A percentile compares a stretch with the other conserved stretches of the same genome.
Conservation (phyloP, 2,329 filamentous ascomycete genomes). For the Aspergillus calidoustus region DNA sequence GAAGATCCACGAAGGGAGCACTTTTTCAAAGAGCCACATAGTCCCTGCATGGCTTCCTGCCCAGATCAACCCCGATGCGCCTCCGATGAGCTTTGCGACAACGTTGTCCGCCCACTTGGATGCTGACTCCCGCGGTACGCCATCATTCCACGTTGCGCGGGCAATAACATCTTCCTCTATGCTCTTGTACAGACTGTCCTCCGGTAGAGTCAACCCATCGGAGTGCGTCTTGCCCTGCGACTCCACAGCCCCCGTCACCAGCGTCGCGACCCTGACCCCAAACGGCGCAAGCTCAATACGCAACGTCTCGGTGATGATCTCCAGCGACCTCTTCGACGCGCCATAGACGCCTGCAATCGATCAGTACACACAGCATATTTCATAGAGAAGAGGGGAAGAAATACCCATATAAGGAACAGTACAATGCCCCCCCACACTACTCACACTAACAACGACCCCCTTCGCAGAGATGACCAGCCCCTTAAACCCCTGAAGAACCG, state of each 20-base stretch:
- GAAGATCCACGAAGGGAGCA: neutral
- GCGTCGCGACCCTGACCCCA: conserved; percentile 22
- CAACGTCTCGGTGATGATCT: conserved; percentile 28
- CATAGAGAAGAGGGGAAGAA: neutral
- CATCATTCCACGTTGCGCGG: neutral
- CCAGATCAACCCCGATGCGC: neutral
- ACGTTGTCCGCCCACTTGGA: neutral
- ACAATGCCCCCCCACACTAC: neutral
- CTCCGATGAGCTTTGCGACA: neutral
- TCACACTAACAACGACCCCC: conserved; percentile 12
- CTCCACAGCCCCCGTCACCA: conserved; percentile 27
- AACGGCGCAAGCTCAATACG: conserved; percentile 31
- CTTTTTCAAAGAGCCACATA: neutral
- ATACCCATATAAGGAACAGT: neutral
- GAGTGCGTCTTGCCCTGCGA: conserved; percentile 25
- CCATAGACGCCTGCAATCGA: conserved; percentile 25
- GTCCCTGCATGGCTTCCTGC: conserved; percentile 21
- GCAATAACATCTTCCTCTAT: conserved; percentile 15
- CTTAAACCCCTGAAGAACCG: conserved; percentile 30
- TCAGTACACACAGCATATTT: too few relatives aligned
- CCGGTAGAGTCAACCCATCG: conserved; percentile 22
- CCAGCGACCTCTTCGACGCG: conserved; percentile 29
- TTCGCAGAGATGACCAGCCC: conserved; percentile 27
- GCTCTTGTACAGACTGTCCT: conserved; percentile 25
- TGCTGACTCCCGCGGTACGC: neutral